Base-by-base conservation (phyloP, 1,284 basidiomycete genomes). In the Fomitopsis schrenkii region DNA sequence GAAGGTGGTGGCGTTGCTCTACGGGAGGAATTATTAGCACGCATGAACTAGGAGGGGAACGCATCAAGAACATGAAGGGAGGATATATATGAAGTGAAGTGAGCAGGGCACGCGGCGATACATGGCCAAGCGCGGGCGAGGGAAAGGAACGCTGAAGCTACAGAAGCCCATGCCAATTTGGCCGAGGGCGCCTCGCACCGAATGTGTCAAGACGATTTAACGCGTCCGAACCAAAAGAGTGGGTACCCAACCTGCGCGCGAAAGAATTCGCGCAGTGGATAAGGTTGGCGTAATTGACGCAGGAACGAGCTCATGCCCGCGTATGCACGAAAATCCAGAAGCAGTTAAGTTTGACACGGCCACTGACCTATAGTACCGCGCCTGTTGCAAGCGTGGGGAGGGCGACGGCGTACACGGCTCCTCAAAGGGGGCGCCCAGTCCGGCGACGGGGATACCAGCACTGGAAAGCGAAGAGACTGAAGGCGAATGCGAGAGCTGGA, bases 361-460 rank as follows among this genome's bases (percentile, higher is more conserved):
- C 28, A 70, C 72, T 67, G 63, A 74, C 72, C 71, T 69, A 61
- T 65, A 61, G 17, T 69, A 65, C 54, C 63, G 65, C 58, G 64
- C 52, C 55, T 66, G 65, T 59, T 67, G 65, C 46, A 66, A 64
- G 61, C 66, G 68, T 59, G 71, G 68, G 44, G 69, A 69, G 41
- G 66, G 69, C 36, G 69, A 68, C 56, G 72, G 68, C 42, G 70
- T 67, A 58, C 57, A 58, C 48, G 61, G 64, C 56, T 64, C 69
- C 59, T 62, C 59, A 35, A 48, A 62, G 57, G 46, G 59, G 36
- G 52, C 44, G 36, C 55, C 63, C 30, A 45, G 35, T 35, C 59
- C 45, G 53, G 52, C 58, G 55, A 63, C 58, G 61, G 59, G 58
- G 36, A 48, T 40, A 35, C 55, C 46, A 52, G 62, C 35, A 59